Evolutionary conservation across 140 eudicot genomes (phyloP), one percentile per base, ranked within the genome.

Genomic region (Oenanthe javanica): DNA sequence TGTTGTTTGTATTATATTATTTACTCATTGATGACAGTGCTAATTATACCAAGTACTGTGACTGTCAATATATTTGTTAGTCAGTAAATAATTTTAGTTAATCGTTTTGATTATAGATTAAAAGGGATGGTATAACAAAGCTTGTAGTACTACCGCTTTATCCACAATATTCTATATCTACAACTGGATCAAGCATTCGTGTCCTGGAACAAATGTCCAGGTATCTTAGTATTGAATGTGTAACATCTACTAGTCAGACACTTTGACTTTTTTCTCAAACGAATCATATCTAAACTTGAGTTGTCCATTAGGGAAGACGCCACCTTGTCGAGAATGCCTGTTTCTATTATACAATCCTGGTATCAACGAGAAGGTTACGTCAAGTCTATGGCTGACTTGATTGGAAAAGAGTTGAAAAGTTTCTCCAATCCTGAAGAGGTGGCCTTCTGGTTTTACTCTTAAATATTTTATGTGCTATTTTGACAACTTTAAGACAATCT

Each of bases 111-210:
- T 57, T 74, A 50, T 82, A 95, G 99, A 95, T 95, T 82, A 95
- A 88, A 87, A 87, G 85, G 82, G 98, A 95, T 83, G 80, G 83
- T 51, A 89, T 93, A 46, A 87, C 95, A n/a, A 92, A 57, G 88
- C 98, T 95, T 49, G 97, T 95, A 3, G 95, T 95, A 78, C 87
- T 95, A 46, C 99, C 99, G 55, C 91, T 95, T 9, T 95, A 92
- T 82, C 99, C 99, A 72, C 99, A 95, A 77, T 95, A 82, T 85
- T 95, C 99, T 52, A 95, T 95, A 75, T 95, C 99, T 63, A 95
- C 99, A 74, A 92, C 98, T 10, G 99, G 99, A 27, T 95, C 99
- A 66, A 95, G 98, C 84, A 36, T 95, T 16, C 97, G 97, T 66
- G 90, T 86, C 79, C 92, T 95, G 19, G 91, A 91, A 79, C 86